A percentile compares a stretch with the other conserved stretches of the same genome.
Conservation (phyloP, 352 stramenopile genomes). For the Globisporangium abappressorium region DNA sequence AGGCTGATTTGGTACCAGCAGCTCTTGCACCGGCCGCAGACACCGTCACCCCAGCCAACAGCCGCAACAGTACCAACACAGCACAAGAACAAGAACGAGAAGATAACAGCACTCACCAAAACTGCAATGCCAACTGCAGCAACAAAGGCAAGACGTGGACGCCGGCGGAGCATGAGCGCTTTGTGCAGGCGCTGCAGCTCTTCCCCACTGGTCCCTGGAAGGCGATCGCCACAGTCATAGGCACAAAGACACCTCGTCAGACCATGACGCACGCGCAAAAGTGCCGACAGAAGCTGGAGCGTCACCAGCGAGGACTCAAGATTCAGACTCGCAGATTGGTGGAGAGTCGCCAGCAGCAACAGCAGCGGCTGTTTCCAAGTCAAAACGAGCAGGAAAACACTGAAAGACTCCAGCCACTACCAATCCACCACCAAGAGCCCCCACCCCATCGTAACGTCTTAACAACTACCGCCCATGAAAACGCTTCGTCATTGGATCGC, state of each 20-base stretch:
- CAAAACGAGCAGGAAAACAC: background rate
- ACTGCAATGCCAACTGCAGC: background rate
- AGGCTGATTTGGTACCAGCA: background rate
- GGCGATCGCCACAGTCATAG: conserved; percentile 27
- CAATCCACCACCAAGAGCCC: background rate
- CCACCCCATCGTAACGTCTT: background rate
- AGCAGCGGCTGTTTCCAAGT: background rate
- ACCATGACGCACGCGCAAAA: conserved; percentile 81
- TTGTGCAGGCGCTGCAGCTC: conserved; percentile 28
- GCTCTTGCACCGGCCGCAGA: background rate
- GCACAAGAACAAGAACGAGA: background rate
- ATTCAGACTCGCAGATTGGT: conserved; percentile 5
- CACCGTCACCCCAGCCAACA: background rate
- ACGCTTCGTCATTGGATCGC: background rate
- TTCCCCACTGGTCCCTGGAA: conserved; percentile 38
- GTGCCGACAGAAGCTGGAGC: conserved; percentile 75
- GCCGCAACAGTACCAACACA: background rate
- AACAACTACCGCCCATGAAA: background rate
- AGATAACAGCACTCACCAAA: background rate
- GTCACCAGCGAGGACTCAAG: conserved; percentile 35
- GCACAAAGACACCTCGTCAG: conserved; percentile 29
- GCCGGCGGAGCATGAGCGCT: conserved; percentile 28
- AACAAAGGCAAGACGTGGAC: conserved; percentile 33
- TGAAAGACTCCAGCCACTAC: background rate
- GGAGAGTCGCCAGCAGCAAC: background rate